A percentile compares a stretch with the other conserved stretches of the same genome.
phyloP scores from a whole-genome alignment of 225 moss, liverwort and hornwort genomes.

The Straminergon stramineum region DNA sequence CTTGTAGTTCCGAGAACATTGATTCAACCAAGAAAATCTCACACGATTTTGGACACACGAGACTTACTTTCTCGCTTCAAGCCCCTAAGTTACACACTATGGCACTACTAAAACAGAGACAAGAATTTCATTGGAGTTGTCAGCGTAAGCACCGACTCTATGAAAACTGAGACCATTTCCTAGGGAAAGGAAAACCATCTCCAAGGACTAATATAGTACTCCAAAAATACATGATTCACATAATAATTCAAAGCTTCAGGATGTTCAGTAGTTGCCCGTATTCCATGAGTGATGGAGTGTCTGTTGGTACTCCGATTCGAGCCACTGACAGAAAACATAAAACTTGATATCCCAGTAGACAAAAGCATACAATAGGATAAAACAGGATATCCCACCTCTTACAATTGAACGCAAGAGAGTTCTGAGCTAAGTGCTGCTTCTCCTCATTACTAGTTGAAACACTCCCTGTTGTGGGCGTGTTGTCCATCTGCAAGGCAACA shows the following conservation, averaged over 20 bases:
- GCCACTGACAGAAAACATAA: background rate
- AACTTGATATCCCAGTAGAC: background rate
- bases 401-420: conserved; percentile 79
- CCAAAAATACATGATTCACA: background rate
- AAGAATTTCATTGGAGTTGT: background rate
- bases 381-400: conserved; percentile 48
- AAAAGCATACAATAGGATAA: background rate
- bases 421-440: conserved; percentile 77
- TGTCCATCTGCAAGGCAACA: conserved; percentile 70
- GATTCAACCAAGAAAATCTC: background rate
- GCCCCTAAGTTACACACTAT: background rate
- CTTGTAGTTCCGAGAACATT: background rate
- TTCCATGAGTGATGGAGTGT: background rate
- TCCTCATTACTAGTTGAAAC: conserved; percentile 88
- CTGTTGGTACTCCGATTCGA: background rate
- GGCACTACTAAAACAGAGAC: background rate
- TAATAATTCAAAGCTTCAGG: background rate
- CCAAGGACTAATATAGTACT: background rate
- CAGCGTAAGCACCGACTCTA: background rate
- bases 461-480: conserved; percentile 94
- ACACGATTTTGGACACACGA: background rate
- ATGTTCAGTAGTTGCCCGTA: background rate
- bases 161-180: background rate
- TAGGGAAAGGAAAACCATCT: background rate
- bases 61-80: background rate